Evolutionary conservation across 176 grass and related monocot genomes (phyloP).

Genomic region (Triticum urartu): DNA sequence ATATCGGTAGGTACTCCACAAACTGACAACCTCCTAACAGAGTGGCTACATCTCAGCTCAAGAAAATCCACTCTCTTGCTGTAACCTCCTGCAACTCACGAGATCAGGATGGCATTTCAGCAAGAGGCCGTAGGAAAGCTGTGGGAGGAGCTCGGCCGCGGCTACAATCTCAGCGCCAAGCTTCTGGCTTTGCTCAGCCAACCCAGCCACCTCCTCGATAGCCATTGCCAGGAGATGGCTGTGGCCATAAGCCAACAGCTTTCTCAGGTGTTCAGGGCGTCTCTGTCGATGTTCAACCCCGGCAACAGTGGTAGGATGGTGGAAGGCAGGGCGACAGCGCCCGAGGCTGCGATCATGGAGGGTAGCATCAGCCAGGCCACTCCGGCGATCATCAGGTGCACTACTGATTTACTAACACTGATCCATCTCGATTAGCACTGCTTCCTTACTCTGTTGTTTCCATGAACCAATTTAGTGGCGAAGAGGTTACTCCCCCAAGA

Average conservation of each 20-base stretch:
- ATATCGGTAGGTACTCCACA: background rate
- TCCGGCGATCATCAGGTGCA: slow-evolving; percentile 12
- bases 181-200: slow-evolving; percentile 23
- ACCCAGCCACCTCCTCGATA: slow-evolving; percentile 6
- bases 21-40: background rate
- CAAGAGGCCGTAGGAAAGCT: background rate
- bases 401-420: background rate
- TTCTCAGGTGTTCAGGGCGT: slow-evolving; percentile 35
- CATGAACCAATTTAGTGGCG: background rate
- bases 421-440: background rate
- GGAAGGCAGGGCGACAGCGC: background rate
- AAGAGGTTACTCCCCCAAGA: background rate
- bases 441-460: background rate
- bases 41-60: background rate
- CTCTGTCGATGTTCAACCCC: slow-evolving; percentile 32
- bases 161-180: slow-evolving; percentile 15
- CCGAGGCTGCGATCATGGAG: background rate
- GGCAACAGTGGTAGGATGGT: background rate
- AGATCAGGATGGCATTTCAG: slow-evolving; percentile 30
- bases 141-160: slow-evolving; percentile 21
- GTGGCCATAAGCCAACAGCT: slow-evolving; percentile 19
- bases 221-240: slow-evolving; percentile 14
- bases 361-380: background rate
- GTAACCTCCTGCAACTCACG: background rate
- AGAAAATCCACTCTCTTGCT: background rate